Base-by-base conservation (phyloP, 2,329 filamentous ascomycete species). In the Escovopsis sp. region DNA sequence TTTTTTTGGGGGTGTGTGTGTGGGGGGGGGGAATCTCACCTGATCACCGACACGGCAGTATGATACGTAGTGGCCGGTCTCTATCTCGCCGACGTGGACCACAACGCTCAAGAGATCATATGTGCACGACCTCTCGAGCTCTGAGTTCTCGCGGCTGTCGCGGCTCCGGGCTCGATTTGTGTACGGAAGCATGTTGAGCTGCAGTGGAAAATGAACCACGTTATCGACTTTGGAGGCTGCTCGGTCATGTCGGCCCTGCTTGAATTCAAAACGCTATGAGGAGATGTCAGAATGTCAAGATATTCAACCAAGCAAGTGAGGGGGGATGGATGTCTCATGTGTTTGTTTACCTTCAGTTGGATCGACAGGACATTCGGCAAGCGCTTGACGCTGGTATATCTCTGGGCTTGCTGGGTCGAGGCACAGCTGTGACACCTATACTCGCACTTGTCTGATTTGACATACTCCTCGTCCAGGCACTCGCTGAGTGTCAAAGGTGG, bases 31-130 rank as follows among this genome's bases (percentile, higher is more conserved):
- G 39, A 7, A 11, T 9, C 52, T 47, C 51, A 64, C 62, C 67
- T 83, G 76, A 43, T 85, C 82, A 4, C 80, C 83, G 45, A 89
- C 82, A 38, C 85, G 70, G 46, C 84, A 87, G 59, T 93, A 95
- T n/a, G 82, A 85, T 44, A 88, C 79, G 55, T 94, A 95, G 57
- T 95, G 87, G 12, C 88, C 89, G 1, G 85, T 87, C 53, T 95
- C 87, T 44, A 95, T 82, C 60, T 89, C 86, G 41, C 89, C 89
- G 46, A 93, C 85, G 56, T 96, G 89, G 34, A 94, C 88, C 19
- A 96, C 82, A 3, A 94, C 88, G 48, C 84, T 87, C 15, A 88
- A 73, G 1, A 96, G 73, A 51, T 94, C 86, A 59, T 95, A 96
- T 5, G 82, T 77, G 55, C 83, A 87, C 5, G 74, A 79, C 52